Percentiles rank a stretch among this genome's conserved stretches.
Evolutionary conservation across 495 filamentous ascomycete species (phyloP).

Genomic region (Saxophila tyrrhenica): DNA sequence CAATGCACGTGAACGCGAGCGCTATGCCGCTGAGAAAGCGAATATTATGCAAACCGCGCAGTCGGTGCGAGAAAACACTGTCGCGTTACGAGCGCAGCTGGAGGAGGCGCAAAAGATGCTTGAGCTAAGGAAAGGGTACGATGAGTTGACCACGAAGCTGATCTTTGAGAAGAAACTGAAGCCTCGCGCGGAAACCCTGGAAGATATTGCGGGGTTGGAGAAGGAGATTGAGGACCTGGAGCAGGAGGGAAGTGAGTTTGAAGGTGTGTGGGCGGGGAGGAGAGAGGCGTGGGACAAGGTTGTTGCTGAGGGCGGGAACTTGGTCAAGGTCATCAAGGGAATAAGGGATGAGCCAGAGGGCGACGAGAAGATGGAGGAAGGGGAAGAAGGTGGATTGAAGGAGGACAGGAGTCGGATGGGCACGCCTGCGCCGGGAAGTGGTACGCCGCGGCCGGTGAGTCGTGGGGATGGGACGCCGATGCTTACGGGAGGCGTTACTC

Average conservation of each 20-base stretch:
- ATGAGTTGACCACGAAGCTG: constrained; percentile 77
- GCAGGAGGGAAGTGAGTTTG: constrained; percentile 70
- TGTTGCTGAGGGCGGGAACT: constrained; percentile 78
- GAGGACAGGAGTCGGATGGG: constrained; percentile 42
- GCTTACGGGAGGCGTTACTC: constrained; percentile 29
- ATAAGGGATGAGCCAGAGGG: constrained; percentile 78
- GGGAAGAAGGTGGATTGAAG: constrained; percentile 48
- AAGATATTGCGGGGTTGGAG: constrained; percentile 65
- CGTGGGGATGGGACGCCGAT: background rate
- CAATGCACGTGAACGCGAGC: constrained; percentile 72
- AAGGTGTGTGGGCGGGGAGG: constrained; percentile 72
- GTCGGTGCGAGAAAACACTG: constrained; percentile 63
- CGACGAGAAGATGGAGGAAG: constrained; percentile 59
- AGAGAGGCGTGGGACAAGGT: constrained; percentile 81
- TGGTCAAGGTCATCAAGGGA: constrained; percentile 77
- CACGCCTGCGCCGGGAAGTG: constrained; percentile 52
- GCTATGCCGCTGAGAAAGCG: constrained; percentile 70
- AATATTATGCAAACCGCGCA: constrained; percentile 66
- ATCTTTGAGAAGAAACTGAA: constrained; percentile 67
- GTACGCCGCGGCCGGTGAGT: constrained; percentile 8
- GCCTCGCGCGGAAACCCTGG: constrained; percentile 70
- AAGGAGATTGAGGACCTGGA: constrained; percentile 82
- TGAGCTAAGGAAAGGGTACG: constrained; percentile 74
- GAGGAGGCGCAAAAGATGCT: constrained; percentile 63
- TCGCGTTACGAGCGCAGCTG: constrained; percentile 56